Conservation (phyloP, 148 eudicot genomes). For the Silene latifolia region DNA sequence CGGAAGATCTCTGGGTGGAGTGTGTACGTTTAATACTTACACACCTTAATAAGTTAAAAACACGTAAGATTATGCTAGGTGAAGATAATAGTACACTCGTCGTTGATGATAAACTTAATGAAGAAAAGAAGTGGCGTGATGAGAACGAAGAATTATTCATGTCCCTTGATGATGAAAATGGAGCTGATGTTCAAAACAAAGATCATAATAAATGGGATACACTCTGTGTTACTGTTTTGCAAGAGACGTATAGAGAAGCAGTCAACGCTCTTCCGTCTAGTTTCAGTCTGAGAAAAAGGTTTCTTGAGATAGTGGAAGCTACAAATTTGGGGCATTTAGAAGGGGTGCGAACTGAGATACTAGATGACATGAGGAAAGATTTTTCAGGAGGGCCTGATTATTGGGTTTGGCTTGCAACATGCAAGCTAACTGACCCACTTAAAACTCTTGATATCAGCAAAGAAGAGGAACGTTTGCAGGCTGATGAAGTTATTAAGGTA, state of each 20-base stretch:
- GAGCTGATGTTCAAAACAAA: constrained; percentile 36
- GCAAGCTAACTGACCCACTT: constrained; percentile 27
- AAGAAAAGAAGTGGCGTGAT: constrained; percentile 71
- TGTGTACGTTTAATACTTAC: constrained; percentile 90
- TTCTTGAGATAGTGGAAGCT: constrained; percentile 73
- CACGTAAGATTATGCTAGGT: constrained; percentile 75
- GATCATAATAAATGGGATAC: constrained; percentile 46
- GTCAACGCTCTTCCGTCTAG: constrained; percentile 64
- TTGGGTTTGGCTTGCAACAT: constrained; percentile 88
- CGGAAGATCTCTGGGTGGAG: constrained; percentile 95
- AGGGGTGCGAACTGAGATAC: constrained; percentile 61
- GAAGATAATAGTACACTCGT: constrained; percentile 56
- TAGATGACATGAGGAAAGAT: constrained; percentile 67
- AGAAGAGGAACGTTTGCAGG: constrained; percentile 35
- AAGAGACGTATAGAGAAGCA: constrained; percentile 56
- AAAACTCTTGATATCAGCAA: constrained; percentile 24
- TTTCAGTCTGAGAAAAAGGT: constrained; percentile 57
- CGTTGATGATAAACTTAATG: constrained; percentile 32
- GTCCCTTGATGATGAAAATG: constrained; percentile 45
- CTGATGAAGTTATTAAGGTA: constrained; percentile 62
- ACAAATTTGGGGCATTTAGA: constrained; percentile 63
- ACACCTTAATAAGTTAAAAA: constrained; percentile 79
- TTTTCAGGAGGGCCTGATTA: constrained; percentile 59
- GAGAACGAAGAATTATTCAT: constrained; percentile 73
- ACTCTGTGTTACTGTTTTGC: constrained; percentile 51